Evolutionary conservation across 331 rosid species (phyloP).

Genomic region (Quercus lobata): DNA sequence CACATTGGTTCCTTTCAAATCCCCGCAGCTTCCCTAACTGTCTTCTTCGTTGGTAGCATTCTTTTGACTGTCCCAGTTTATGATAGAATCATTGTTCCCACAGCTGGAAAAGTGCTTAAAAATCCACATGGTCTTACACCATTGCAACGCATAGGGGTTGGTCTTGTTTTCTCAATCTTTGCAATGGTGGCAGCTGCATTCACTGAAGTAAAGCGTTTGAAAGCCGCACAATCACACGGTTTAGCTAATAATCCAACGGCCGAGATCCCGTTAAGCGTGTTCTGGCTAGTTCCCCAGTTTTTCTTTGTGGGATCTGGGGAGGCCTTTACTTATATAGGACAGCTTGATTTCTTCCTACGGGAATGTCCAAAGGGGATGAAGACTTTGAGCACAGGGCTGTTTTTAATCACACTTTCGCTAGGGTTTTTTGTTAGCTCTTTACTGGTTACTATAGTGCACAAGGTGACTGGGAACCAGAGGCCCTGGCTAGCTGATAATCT

Average conservation of each 20-base stretch:
- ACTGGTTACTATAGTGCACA: constrained; percentile 62
- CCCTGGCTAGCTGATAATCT: constrained; percentile 85
- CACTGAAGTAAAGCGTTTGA: constrained; percentile 52
- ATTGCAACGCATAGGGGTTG: constrained; percentile 77
- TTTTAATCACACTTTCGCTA: constrained; percentile 70
- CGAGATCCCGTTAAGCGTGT: constrained; percentile 50
- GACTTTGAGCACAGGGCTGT: constrained; percentile 92
- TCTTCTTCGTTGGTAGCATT: constrained; percentile 71
- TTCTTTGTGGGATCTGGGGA: constrained; percentile 76
- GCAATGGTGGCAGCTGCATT: constrained; percentile 78
- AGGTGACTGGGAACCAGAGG: constrained; percentile 34
- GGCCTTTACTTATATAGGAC: constrained; percentile 81
- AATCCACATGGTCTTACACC: constrained; percentile 74
- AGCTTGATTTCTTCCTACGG: constrained; percentile 71
- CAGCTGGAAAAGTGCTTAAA: constrained; percentile 38
- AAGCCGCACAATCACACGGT: constrained; percentile 32
- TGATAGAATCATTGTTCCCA: constrained; percentile 55
- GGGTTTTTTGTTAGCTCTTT: constrained; percentile 79
- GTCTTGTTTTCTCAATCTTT: constrained; percentile 48
- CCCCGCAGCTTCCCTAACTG: constrained; percentile 74
- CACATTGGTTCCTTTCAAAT: constrained; percentile 62
- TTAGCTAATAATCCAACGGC: constrained; percentile 18
- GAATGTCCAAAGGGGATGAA: constrained; percentile 95
- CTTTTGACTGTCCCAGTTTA: constrained; percentile 80
- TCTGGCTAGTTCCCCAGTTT: constrained; percentile 81